Evolutionary conservation across 106 monocot genomes (phyloP), one percentile per base, ranked within the genome.

Genomic region (Apostasia ramifera): DNA sequence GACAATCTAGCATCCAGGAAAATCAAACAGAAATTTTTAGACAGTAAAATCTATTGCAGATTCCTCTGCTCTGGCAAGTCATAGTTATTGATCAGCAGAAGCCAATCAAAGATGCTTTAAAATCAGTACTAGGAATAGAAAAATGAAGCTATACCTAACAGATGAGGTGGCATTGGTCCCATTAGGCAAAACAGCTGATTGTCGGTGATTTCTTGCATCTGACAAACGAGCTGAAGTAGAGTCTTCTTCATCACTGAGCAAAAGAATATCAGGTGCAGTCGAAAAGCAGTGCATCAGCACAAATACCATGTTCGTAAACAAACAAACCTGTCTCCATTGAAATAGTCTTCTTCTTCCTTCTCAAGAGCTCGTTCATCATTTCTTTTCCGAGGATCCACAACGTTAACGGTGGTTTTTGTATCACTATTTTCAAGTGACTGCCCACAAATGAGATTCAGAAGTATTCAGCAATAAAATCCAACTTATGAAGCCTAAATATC

Each of bases 301-400:
- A 65, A 51, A 63, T 49, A 66, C 40, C 3, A 53, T 4, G 4
- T 50, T 8, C 0, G 43, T 7, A 0, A 61, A 59, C 15, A 43
- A 42, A 50, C 73, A 75, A 58, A 93, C 98, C 98, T 93, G 65
- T 98, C 83, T 71, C 83, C 98, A 47, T 98, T 93, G 54, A 98
- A 98, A 54, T 98, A 98, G 45, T 90, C 93, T 81, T 98, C 98
- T 73, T 98, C 98, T 75, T 98, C 98, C 68, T 93, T 98, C 50
- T 93, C 98, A 77, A 98, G 83, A 53, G 79, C 93, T 26, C 93
- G 80, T 40, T 90, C 87, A 71, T 87, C 93, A 40, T 70, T 66
- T 48, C 82, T 83, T 77, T 87, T 98, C 66, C 83, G 78, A 4
- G 77, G 44, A 9, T 81, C 83, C 1, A 55, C 63, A 12, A 44